Evolutionary conservation across 83 land plant species (phyloP), one percentile per base, ranked within the genome.

Genomic region (Diphasiastrum complanatum): DNA sequence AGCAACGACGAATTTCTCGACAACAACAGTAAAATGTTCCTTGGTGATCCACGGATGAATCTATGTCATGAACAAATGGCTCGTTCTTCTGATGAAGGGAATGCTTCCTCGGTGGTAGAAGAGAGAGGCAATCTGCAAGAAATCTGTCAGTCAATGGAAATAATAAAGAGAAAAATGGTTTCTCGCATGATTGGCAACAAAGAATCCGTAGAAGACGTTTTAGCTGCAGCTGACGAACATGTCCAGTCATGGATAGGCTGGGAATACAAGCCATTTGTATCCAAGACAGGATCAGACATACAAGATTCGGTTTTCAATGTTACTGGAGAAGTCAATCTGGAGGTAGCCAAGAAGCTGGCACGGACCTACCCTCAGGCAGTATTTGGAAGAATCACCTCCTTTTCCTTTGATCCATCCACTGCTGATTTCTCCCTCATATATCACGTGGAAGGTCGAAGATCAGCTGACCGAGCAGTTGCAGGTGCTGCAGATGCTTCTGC

Each of bases 351-450:
- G 36, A 63, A 63, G 66, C 66, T 63, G 60, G 66, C 66, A 22
- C 31, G 66, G 26, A 63, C 66, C 23, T 63, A 63, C 66, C 66
- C 66, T 11, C 66, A 31, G 31, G 66, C 66, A 20, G 66, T 49
- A 11, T 35, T 32, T 38, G 66, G 66, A 12, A 48, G 26, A 11
- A 63, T 63, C 45, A 32, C 22, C 16, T 63, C 66, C 4, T 63
- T 49, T 36, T 63, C 66, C 37, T 63, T 63, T 28, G 59, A 63
- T 25, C 66, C 56, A 16, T 22, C 20, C 37, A 35, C 66, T 2
- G 47, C 66, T 20, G 26, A 11, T 41, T 63, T 49, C 54, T 19
- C 26, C 19, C 27, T 63, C 0, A 1, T 24, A 1, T 63, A 48
- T 26, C n/a, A n/a, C n/a, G n/a, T n/a, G n/a, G n/a, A n/a, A n/a